Evolutionary conservation across 2,329 filamentous ascomycete genomes (phyloP), one percentile per base, ranked within the genome.

Genomic region (Neocucurbitaria cava): DNA sequence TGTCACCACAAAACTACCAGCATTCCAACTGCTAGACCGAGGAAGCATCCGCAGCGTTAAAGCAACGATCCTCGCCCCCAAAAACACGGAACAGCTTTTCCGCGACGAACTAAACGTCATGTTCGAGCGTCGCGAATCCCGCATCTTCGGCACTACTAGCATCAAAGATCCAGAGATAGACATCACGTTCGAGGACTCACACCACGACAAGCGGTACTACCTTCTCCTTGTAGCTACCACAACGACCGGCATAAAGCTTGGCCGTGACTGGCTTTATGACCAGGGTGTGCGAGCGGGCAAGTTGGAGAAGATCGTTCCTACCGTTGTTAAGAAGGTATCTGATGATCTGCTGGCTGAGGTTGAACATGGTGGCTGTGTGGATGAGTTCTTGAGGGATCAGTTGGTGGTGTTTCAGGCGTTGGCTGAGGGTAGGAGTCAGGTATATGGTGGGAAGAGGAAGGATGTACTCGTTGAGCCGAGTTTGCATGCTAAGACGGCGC

Each of bases 331-430:
- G 26, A 67, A 69, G 7, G 82, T 83, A 3, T 74, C 79, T 3
- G 65, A 72, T 1, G 74, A 79, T 9, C 69, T 87, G 30, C 62
- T 77, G 0, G 44, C 59, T 1, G 83, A 87, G 53, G 69, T 84
- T 40, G 66, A 71, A 11, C 74, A 79, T 53, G 76, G 73, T 0
- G 79, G 81, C 0, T 82, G 78, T 59, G 79, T 86, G 3, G 85
- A 87, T 61, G 77, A 80, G 64, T 77, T 79, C 56, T 78, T 85
- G 79, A 74, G 82, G 39, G 85, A 87, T 68, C 85, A 87, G 62
- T 59, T 87, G 23, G 81, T 86, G 1, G 77, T 87, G 0, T 87
- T 85, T 52, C 83, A 87, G 64, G 82, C 82, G 15, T 69, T 88
- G 18, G 82, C 83, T 4, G 61, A 72, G 8, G 81, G 81, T 0